These are phyloP conservation scores for Colletotrichum sidae DNA, from an alignment of 2,329 filamentous ascomycete species.

Conservation along the genomic window DNA sequence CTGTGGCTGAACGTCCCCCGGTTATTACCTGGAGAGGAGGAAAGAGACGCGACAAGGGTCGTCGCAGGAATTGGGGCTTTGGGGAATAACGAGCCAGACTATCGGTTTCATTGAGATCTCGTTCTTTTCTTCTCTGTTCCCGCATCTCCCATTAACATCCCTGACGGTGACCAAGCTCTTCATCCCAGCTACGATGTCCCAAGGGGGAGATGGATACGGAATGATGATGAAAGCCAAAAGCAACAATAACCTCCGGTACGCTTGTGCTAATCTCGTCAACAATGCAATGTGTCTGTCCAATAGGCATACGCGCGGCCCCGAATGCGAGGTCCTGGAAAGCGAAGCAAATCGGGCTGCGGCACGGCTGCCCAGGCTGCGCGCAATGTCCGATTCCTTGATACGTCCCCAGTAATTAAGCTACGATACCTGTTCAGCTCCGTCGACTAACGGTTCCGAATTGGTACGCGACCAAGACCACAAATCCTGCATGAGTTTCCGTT, in stretches of 20 bases:
- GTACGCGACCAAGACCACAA: background rate
- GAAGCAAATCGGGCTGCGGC: slow-evolving; percentile 7
- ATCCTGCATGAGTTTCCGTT: background rate
- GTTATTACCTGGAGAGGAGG: background rate
- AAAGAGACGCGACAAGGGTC: background rate
- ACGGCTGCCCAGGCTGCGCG: slow-evolving; percentile 10
- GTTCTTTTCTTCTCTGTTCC: background rate
- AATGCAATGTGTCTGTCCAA: too few species aligned
- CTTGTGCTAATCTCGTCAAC: background rate
- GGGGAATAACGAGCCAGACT: slow-evolving; percentile 8
- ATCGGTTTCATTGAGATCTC: slow-evolving; percentile 23
- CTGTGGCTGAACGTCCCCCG: too few species aligned
- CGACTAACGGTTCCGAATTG: background rate
- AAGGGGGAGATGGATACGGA: background rate
- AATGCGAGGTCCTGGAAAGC: too few species aligned
- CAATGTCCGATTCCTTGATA: slow-evolving; percentile 20
- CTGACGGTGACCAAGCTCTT: background rate
- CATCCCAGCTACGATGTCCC: background rate
- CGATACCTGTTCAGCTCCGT: slow-evolving; percentile 1
- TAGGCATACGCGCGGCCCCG: too few species aligned
- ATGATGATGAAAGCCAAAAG: slow-evolving; percentile 7
- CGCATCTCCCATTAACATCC: background rate
- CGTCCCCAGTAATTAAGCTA: slow-evolving; percentile 20
- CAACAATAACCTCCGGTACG: too few species aligned
- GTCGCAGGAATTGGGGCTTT: background rate